Conservation (phyloP, 805 yeast species). For the Citeromyces nyonsensis region DNA sequence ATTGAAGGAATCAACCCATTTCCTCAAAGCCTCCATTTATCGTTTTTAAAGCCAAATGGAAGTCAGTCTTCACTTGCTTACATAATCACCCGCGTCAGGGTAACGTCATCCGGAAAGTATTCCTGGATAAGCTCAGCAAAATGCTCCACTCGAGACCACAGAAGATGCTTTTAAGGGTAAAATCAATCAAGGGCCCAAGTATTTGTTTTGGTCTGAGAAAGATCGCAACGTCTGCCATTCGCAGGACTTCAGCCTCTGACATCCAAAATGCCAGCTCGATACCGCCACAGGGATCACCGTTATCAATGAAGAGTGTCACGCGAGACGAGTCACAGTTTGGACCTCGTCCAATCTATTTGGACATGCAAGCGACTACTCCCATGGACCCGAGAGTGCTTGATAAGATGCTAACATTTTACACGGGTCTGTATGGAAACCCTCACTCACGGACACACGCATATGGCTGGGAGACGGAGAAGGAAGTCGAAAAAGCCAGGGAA, state of each 20-base stretch:
- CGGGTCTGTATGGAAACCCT: slow-evolving; percentile 95
- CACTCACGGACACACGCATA: slow-evolving; percentile 94
- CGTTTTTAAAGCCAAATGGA: no score
- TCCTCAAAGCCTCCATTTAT: no score
- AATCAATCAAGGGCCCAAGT: no score
- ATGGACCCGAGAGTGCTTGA: slow-evolving; percentile 93
- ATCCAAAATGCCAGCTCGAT: slow-evolving; percentile 10
- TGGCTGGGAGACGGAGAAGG: slow-evolving; percentile 97
- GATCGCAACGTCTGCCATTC: background rate
- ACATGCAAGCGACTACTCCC: slow-evolving; percentile 97
- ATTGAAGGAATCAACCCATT: no score
- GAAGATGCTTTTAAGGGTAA: no score
- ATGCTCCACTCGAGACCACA: background rate
- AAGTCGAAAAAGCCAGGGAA: slow-evolving; percentile 74
- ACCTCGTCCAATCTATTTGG: slow-evolving; percentile 85
- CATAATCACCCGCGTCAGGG: background rate
- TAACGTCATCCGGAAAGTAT: slow-evolving; percentile 3
- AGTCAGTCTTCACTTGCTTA: no score
- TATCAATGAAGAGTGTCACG: slow-evolving; percentile 20
- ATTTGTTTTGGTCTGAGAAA: no score
- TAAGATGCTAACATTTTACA: slow-evolving; percentile 70
- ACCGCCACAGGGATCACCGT: slow-evolving; percentile 31
- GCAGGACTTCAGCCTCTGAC: slow-evolving; percentile 7
- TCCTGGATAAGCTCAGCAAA: slow-evolving; percentile 1
- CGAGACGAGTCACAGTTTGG: slow-evolving; percentile 35